Percentiles rank a stretch among this genome's conserved stretches.
Conservation (phyloP, 2,329 filamentous ascomycete genomes). For the Paecilomyces sp. region DNA sequence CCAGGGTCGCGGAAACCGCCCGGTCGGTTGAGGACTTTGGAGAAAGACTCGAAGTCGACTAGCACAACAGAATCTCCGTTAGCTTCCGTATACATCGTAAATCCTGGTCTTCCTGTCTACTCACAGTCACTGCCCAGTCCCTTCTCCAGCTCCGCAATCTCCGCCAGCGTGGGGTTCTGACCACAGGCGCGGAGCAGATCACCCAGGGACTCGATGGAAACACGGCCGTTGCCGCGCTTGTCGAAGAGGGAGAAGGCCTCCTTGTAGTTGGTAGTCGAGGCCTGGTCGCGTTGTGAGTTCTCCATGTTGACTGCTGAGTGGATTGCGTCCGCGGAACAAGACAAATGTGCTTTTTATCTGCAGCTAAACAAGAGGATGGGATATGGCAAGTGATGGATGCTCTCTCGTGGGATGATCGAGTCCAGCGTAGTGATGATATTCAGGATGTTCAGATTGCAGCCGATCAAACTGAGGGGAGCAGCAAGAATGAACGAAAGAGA, state of each 20-base stretch:
- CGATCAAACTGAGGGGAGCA: neutral
- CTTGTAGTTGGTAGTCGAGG: slow-evolving; percentile 93
- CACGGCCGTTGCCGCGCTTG: slow-evolving; percentile 95
- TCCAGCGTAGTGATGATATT: neutral
- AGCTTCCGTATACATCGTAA: slow-evolving; percentile 3
- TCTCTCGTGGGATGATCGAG: neutral
- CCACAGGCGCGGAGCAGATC: slow-evolving; percentile 94
- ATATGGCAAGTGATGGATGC: neutral
- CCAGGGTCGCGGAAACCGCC: slow-evolving; percentile 97
- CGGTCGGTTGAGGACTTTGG: slow-evolving; percentile 92
- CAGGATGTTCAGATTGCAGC: neutral
- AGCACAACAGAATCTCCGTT: slow-evolving; percentile 4
- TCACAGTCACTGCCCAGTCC: slow-evolving; percentile 83
- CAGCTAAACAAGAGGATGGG: neutral
- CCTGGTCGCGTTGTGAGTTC: slow-evolving; percentile 39
- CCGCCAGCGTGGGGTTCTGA: slow-evolving; percentile 91
- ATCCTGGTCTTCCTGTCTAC: slow-evolving; percentile 31
- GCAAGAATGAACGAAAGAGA: slow-evolving; percentile 2
- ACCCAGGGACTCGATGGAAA: slow-evolving; percentile 76
- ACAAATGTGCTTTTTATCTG: neutral
- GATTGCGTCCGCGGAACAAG: slow-evolving; percentile 13
- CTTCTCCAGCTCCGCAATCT: slow-evolving; percentile 90
- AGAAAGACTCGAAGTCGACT: slow-evolving; percentile 99
- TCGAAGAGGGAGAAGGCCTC: slow-evolving; percentile 99
- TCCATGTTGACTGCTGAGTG: slow-evolving; percentile 15